Evolutionary conservation across 106 monocot species (phyloP).

Genomic region (Apostasia ramifera): DNA sequence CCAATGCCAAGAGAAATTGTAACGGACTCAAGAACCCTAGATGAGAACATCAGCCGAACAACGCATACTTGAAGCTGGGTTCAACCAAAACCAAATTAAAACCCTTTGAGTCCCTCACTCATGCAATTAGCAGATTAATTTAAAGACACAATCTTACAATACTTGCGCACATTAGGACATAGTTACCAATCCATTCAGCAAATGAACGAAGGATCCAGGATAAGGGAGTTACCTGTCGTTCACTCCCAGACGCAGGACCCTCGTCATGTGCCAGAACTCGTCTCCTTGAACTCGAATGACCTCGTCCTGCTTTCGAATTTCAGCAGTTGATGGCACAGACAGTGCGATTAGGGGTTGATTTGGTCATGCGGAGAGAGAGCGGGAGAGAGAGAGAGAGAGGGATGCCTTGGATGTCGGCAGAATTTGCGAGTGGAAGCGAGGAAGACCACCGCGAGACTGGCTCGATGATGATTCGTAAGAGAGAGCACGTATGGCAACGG

Average conservation of each 20-base stretch:
- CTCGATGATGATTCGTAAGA: conserved; percentile 11
- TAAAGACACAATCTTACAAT: too few species aligned
- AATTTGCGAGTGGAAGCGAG: conserved; percentile 59
- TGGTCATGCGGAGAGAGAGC: not conserved
- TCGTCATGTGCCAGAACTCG: conserved; percentile 97
- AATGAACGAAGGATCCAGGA: not conserved
- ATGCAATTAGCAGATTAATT: too few species aligned
- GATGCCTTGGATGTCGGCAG: conserved; percentile 53
- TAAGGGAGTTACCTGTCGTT: conserved; percentile 44
- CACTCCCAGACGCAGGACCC: conserved; percentile 61
- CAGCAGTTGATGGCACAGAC: not conserved
- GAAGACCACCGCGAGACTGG: conserved; percentile 54
- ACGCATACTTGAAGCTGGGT: too few species aligned
- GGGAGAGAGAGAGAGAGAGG: not conserved
- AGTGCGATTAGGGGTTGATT: not conserved
- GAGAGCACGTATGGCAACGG: conserved; percentile 5
- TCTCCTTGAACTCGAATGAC: conserved; percentile 76
- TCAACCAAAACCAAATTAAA: too few species aligned
- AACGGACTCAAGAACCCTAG: too few species aligned
- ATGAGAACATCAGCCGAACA: too few species aligned
- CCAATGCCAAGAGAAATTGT: too few species aligned
- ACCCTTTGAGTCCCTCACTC: too few species aligned
- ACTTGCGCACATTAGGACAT: too few species aligned
- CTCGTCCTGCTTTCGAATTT: conserved; percentile 34
- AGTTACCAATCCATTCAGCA: not conserved